phyloP scores from a whole-genome alignment of 176 grass and related monocot species.

The Guadua angustifolia region DNA sequence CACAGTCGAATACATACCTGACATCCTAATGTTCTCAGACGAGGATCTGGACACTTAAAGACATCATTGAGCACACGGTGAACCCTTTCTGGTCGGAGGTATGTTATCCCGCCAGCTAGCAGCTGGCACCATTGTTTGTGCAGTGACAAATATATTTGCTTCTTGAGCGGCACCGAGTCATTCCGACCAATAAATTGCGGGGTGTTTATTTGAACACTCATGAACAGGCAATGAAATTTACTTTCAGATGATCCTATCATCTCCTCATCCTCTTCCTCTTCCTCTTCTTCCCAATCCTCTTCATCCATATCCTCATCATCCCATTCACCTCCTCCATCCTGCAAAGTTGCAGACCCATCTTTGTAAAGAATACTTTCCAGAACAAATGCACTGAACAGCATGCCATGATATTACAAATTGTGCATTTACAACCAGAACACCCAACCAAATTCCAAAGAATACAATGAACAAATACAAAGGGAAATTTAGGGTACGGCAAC shows the following conservation, averaged over 20 bases:
- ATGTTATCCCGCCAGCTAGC: constrained; percentile 14
- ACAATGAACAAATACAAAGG: neutral
- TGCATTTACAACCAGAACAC: neutral
- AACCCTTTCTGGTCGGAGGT: neutral
- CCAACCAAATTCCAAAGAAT: neutral
- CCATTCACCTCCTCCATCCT: neutral
- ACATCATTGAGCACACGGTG: neutral
- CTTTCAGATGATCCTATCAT: neutral
- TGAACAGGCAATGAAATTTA: neutral
- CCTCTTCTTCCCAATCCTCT: neutral
- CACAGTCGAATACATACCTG: constrained; percentile 13
- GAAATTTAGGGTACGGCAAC: neutral
- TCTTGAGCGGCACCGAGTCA: neutral
- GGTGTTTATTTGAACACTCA: neutral
- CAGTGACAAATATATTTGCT: neutral
- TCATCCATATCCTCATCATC: neutral
- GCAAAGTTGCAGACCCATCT: neutral
- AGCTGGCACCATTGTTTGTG: neutral
- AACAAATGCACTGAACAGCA: neutral
- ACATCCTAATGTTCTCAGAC: neutral
- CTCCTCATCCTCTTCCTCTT: neutral
- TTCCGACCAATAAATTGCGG: neutral
- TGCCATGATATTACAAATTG: neutral
- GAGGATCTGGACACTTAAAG: neutral
- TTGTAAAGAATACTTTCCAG: constrained; percentile 1